Evolutionary conservation across 1,139 yeast species (phyloP), one percentile per base, ranked within the genome.

Genomic region (Suhomyces chickasaworum): DNA sequence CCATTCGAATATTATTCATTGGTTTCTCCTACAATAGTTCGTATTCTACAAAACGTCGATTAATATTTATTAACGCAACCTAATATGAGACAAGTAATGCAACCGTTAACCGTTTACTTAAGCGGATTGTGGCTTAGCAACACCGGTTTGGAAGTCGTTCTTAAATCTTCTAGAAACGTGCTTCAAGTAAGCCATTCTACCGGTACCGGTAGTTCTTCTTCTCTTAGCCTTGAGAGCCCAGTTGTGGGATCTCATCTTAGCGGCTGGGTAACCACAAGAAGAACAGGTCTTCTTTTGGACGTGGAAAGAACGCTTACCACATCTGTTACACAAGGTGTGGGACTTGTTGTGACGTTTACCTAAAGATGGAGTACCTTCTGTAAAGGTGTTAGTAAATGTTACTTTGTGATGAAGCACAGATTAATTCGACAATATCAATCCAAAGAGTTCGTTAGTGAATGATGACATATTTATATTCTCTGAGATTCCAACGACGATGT

Each of bases 331-430:
- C 80, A 91, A 83, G 74, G 95, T 88, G 90, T 93, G 99, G 75
- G 98, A 86, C 84, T 95, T 95, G 95, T 89, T 91, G 90, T 93
- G 98, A 80, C 95, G 90, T 84, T 91, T 93, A 86, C 99, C 98
- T 84, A 89, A 86, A 77, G 97, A 89, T 83, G 98, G 96, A 79
- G 99, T 93, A 89, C 99, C 99, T 91, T 93, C 96, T 89, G 71
- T 68, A 58, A 53, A 63, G 66, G 47, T 39, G 55, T 52, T 53
- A 52, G 56, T 53, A 52, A 34, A 40, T 37, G 29, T 36, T 35
- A 15, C n/a, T 33, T 40, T 17, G 6, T 6, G 37, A 21, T 21
- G n/a, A 35, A 21, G 39, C 22, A 37, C 32, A 8, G 39, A 21
- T 7, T 17, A 34, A 21, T n/a, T 12, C 27, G 37, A 34, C 32